phyloP scores from a whole-genome alignment of 164 flowering plant genomes.

The Tetrastigma voinierianum region DNA sequence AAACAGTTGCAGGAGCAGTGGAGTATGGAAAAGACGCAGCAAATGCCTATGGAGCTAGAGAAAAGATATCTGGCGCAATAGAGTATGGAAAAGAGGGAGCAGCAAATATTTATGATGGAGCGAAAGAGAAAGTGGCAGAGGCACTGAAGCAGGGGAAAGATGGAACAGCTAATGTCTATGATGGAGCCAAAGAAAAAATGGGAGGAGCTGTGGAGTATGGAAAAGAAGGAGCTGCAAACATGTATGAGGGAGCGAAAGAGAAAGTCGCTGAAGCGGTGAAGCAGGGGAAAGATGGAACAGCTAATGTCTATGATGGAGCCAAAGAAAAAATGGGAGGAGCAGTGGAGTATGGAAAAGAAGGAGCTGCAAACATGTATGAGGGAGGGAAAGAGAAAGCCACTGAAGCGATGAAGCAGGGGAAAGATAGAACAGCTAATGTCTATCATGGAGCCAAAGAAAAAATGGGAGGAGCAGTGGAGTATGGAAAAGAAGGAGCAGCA shows the following conservation, averaged over 20 bases:
- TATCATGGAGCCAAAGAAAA: slow-evolving; percentile 2
- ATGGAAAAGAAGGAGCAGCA: slow-evolving; percentile 11
- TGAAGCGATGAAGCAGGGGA: slow-evolving; percentile 3
- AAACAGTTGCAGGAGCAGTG: slow-evolving; percentile 8
- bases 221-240: no score
- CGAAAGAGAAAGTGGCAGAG: slow-evolving; percentile 4
- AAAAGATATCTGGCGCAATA: slow-evolving; percentile 8
- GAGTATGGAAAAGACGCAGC: slow-evolving; percentile 1
- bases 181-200: background rate
- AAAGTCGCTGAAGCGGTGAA: slow-evolving; percentile 11
- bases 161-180: slow-evolving; percentile 1
- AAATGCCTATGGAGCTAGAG: background rate
- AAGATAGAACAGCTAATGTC: slow-evolving; percentile 5
- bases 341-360: slow-evolving; percentile 7
- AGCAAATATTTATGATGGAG: background rate
- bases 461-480: slow-evolving; percentile 2
- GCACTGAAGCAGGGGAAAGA: slow-evolving; percentile 14
- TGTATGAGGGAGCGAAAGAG: background rate
- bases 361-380: background rate
- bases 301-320: slow-evolving; percentile 5
- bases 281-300: background rate
- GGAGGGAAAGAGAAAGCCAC: slow-evolving; percentile 1
- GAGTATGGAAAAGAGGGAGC: background rate
- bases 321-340: slow-evolving; percentile 16
- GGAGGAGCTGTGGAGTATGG: slow-evolving; percentile 13